Base-by-base conservation (phyloP, 192 early-diverging fungal species). In the Coemansia erecta region DNA sequence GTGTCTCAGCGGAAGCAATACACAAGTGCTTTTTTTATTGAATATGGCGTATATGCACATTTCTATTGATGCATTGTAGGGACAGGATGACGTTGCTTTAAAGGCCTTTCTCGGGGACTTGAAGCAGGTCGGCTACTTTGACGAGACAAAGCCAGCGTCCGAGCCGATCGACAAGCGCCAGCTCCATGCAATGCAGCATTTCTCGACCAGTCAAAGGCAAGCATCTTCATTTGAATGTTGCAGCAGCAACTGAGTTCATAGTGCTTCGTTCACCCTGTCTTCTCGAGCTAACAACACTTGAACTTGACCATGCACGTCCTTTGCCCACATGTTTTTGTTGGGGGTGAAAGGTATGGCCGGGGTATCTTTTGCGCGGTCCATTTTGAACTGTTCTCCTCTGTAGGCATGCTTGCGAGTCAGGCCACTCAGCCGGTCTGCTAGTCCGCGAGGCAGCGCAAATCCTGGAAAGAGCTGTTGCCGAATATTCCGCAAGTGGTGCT, bases 361-460 rank as follows among this genome's bases (percentile, higher is more conserved):
- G 35, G 8, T 37, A 37, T 37, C 3, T 37, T 1, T 37, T 37
- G 35, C 1, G 35, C 10, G 35, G 3, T 37, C 3, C 8, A 37
- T 37, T 37, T 3, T 37, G 6, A 9, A 37, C 15, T 26, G 49
- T 23, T 40, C 53, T 37, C 26, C 1, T 18, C 8, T 26, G 40
- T 56, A 56, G 54, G 26, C 23, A 43, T 28, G 39, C 40, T 40
- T 10, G 40, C 54, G 54, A 56, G 40, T 24, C 39, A 26, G 54
- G 31, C 12, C 22, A 15, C 10, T 22, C 54, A 18, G 21, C 54
- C 21, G 54, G 31, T 10, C 35, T 43, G 37, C 19, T 56, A 19
- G 42, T 56, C 14, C 21, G 22, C 22, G 40, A 58, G 42, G 42
- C 56, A 13, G 19, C 44, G 23, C 54, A 43, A 12, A 19, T 24